Percentiles rank a stretch among this genome's conserved stretches.
phyloP scores from a whole-genome alignment of 2,329 filamentous ascomycete genomes.

The Lachnellula subtilissima region DNA sequence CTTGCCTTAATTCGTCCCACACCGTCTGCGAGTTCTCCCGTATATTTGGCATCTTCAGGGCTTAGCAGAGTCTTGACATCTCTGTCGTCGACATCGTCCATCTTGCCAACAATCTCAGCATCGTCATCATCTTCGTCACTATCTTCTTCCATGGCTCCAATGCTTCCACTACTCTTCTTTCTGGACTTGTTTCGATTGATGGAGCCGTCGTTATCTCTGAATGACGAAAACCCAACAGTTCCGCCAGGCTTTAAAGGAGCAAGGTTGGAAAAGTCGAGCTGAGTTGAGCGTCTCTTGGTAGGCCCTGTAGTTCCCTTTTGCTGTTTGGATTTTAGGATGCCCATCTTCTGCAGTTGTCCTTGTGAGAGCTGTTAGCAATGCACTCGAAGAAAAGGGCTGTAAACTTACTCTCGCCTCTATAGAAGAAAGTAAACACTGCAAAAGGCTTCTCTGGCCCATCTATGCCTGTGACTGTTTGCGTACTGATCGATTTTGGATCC shows the following conservation, averaged over 20 bases:
- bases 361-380: constrained; percentile 14
- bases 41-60: constrained; percentile 66
- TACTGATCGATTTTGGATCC: constrained; percentile 96
- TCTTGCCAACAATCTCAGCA: constrained; percentile 57
- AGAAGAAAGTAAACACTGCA: constrained; percentile 96
- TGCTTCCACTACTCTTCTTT: constrained; percentile 60
- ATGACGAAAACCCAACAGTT: constrained; percentile 83
- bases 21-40: constrained; percentile 73
- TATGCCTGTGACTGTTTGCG: constrained; percentile 97
- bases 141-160: constrained; percentile 59
- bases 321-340: constrained; percentile 69
- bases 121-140: constrained; percentile 74
- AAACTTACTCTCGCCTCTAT: constrained; percentile 83
- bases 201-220: constrained; percentile 65
- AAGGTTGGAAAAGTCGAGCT: constrained; percentile 79
- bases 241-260: constrained; percentile 81
- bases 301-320: constrained; percentile 56
- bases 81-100: constrained; percentile 60
- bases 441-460: constrained; percentile 95
- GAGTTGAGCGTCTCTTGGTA: constrained; percentile 74
- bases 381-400: background rate
- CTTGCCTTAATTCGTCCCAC: constrained; percentile 77
- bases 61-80: constrained; percentile 55
- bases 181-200: constrained; percentile 53
- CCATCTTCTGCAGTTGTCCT: constrained; percentile 97